Percentiles rank a stretch among this genome's conserved stretches.
Evolutionary conservation across 371 early-diverging fungal genomes (phyloP).

Genomic region (Rhizopus delemar): DNA sequence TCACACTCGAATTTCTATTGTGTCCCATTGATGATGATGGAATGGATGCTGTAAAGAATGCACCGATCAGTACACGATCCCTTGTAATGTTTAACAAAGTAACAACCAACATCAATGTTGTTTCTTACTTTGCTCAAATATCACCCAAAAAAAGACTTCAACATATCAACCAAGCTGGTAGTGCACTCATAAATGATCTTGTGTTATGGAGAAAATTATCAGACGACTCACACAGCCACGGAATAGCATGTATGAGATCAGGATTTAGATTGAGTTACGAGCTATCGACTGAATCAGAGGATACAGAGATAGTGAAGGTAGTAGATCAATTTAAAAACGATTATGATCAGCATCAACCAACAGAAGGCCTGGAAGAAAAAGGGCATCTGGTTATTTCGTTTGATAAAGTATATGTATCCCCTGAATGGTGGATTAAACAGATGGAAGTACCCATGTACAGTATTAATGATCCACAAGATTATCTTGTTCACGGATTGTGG

Average conservation of each 20-base stretch:
- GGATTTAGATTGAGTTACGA: conserved; percentile 17
- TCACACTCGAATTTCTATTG: conserved; percentile 22
- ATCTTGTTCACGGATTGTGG: conserved; percentile 11
- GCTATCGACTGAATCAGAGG: neutral
- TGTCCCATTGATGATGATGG: conserved; percentile 24
- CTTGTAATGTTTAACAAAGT: conserved; percentile 18
- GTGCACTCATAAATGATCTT: conserved; percentile 22
- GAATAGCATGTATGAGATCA: conserved; percentile 10
- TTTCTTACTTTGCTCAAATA: conserved; percentile 28
- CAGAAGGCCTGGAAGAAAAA: neutral
- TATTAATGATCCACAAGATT: conserved; percentile 8
- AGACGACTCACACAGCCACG: neutral
- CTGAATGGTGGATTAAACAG: conserved; percentile 38
- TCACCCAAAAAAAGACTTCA: conserved; percentile 15
- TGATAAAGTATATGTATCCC: conserved; percentile 18
- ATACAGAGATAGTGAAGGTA: conserved; percentile 3
- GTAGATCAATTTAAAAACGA: conserved; percentile 12
- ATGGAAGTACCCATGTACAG: conserved; percentile 12
- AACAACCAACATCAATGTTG: conserved; percentile 26
- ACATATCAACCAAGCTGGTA: conserved; percentile 28
- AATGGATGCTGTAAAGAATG: conserved; percentile 9
- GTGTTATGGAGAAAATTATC: conserved; percentile 6
- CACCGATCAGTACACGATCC: conserved; percentile 4
- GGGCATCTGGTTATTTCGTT: conserved; percentile 16
- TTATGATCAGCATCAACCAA: conserved; percentile 10